Percentiles rank a stretch among this genome's conserved stretches.
Evolutionary conservation across 805 yeast genomes (phyloP).

Genomic region (Wickerhamiella bombiphila): DNA sequence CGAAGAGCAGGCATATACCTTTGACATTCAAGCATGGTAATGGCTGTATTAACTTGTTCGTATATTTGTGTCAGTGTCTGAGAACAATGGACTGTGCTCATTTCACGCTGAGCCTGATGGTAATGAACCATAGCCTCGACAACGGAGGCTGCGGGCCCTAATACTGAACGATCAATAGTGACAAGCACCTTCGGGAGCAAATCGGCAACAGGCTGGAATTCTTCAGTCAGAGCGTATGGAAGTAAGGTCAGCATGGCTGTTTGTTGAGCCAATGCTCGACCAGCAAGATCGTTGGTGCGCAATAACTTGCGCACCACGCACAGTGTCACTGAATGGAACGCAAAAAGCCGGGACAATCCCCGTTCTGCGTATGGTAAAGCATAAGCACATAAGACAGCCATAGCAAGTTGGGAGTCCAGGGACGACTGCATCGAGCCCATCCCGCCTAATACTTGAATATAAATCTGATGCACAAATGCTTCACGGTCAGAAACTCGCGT

Average conservation of each 20-base stretch:
- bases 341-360: slow-evolving; percentile 10
- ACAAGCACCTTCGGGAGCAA: background rate
- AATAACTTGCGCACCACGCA: slow-evolving; percentile 4
- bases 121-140: background rate
- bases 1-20: background rate
- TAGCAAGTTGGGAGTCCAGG: slow-evolving; percentile 11
- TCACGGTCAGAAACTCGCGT: slow-evolving; percentile 7
- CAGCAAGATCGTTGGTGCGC: background rate
- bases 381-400: slow-evolving; percentile 12
- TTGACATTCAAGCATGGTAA: background rate
- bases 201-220: slow-evolving; percentile 3
- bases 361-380: slow-evolving; percentile 12
- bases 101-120: background rate
- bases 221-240: slow-evolving; percentile 8
- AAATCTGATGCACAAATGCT: slow-evolving; percentile 6
- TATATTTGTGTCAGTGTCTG: background rate
- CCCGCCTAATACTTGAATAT: background rate
- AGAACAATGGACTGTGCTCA: background rate
- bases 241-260: slow-evolving; percentile 7
- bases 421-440: background rate
- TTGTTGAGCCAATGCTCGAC: slow-evolving; percentile 5
- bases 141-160: background rate
- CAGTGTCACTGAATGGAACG: slow-evolving; percentile 12
- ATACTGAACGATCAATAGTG: background rate
- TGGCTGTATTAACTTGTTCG: background rate